Base-by-base conservation (phyloP, 768 basidiomycete species). In the Infundibulicybe gibba region DNA sequence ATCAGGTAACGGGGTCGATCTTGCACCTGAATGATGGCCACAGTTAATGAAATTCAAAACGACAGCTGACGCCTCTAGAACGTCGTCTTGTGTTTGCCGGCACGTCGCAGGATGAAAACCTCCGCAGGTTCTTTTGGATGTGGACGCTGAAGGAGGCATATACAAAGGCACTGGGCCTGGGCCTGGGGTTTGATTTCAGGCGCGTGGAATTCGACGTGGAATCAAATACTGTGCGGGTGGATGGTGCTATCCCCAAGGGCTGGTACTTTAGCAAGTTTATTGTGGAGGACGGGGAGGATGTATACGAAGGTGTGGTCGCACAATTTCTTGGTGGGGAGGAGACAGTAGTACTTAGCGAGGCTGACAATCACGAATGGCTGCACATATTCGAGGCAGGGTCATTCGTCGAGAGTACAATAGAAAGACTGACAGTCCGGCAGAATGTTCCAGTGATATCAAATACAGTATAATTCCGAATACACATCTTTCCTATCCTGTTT, bases 91-190 rank as follows among this genome's bases (percentile, higher is more conserved):
- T 78, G 32, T 59, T 68, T 41, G 61, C 68, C 14, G 67, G 71
- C 9, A 57, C 74, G 6, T 62, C 78, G 20, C 62, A 74, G 48
- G 59, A 65, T 6, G 80, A 84, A 50, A 76, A 73, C 2, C 64
- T 87, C n/a, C 68, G 70, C 38, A 67, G 70, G 13, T 87, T 93
- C 61, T 90, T 86, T 58, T 84, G 84, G 74, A 79, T 90, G 52
- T 94, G 91, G 91, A 92, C 92, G 6, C 65, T 90, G 60, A 94
- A 94, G 65, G 91, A 94, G 62, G 90, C 92, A 3, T 93, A 92
- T 62, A 90, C 88, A 5, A 94, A 94, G 66, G 88, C 90, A 2
- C 73, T 93, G 31, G 92, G 92, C 0, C 60, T 86, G 31, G 91
- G 91, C 0, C 76, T 94, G 12, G 85, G 89, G 2, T 91, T 91